These are phyloP conservation scores for Wickerhamomyces mucosus DNA, from an alignment of 805 yeast genomes.

Conservation along the genomic window DNA sequence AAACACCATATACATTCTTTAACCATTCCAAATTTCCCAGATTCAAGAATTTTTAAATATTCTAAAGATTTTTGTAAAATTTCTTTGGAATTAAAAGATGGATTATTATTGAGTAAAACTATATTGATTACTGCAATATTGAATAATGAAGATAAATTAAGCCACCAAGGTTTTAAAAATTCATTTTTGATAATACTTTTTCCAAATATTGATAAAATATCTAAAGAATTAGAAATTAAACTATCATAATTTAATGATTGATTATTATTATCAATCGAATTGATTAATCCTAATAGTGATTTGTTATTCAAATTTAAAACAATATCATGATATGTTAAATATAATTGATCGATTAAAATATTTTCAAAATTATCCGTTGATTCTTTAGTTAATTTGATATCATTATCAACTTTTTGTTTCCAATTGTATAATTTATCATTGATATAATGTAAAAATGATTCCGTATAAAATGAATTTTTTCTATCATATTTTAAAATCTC, in stretches of 20 bases:
- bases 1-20: slow-evolving; percentile 56
- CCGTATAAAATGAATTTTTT: slow-evolving; percentile 6
- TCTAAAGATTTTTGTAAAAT: slow-evolving; percentile 12
- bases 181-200: slow-evolving; percentile 22
- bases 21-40: slow-evolving; percentile 32
- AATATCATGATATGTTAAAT: slow-evolving; percentile 15
- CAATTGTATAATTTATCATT: slow-evolving; percentile 11
- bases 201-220: slow-evolving; percentile 23
- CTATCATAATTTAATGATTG: slow-evolving; percentile 6
- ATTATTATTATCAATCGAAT: slow-evolving; percentile 16
- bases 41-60: slow-evolving; percentile 19
- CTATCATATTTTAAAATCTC: slow-evolving; percentile 22
- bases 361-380: slow-evolving; percentile 11
- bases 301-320: slow-evolving; percentile 11
- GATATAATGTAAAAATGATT: slow-evolving; percentile 13
- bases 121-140: slow-evolving; percentile 33
- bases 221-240: slow-evolving; percentile 24
- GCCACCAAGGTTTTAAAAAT: slow-evolving; percentile 43
- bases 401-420: slow-evolving; percentile 11
- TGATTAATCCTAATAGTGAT: slow-evolving; percentile 10
- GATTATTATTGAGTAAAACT: slow-evolving; percentile 27
- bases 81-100: slow-evolving; percentile 24
- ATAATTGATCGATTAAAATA: slow-evolving; percentile 11
- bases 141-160: slow-evolving; percentile 33
- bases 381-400: background rate